Evolutionary conservation across 371 early-diverging fungal genomes (phyloP).

Genomic region (Zychaea mexicana): DNA sequence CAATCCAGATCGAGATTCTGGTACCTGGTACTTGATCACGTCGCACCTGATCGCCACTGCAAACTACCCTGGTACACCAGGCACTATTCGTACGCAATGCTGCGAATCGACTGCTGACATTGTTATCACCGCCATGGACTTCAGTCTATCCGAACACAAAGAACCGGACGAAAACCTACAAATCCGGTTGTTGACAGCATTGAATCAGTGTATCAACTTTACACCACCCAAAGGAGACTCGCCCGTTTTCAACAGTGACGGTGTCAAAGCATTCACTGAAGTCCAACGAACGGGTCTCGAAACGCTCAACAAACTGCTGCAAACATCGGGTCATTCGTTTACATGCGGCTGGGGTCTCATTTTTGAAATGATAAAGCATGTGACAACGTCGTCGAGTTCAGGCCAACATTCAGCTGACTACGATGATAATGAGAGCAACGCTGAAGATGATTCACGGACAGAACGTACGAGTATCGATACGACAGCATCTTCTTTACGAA

Average conservation of each 20-base stretch:
- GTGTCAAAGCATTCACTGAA: constrained; percentile 51
- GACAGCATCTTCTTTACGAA: constrained; percentile 23
- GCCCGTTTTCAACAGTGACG: constrained; percentile 1
- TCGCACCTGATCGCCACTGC: constrained; percentile 82
- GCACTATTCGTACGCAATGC: constrained; percentile 77
- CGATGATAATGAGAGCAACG: constrained; percentile 8
- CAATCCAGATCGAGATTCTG: constrained; percentile 38
- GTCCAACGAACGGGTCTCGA: constrained; percentile 88
- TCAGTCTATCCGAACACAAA: constrained; percentile 56
- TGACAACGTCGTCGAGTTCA: constrained; percentile 23
- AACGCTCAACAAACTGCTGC: constrained; percentile 86
- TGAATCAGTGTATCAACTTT: constrained; percentile 48
- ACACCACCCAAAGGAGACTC: constrained; percentile 20
- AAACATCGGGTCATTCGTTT: constrained; percentile 90
- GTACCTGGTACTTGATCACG: constrained; percentile 75
- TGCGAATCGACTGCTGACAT: constrained; percentile 83
- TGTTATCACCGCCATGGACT: constrained; percentile 72
- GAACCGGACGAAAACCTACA: constrained; percentile 60
- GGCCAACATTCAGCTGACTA: neutral
- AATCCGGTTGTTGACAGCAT: constrained; percentile 44
- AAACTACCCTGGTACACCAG: constrained; percentile 59
- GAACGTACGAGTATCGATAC: constrained; percentile 40
- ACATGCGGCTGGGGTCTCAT: constrained; percentile 87
- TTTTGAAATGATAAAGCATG: constrained; percentile 83
- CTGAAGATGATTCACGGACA: constrained; percentile 13